phyloP scores from a whole-genome alignment of 192 early-diverging fungal genomes.

The Gigaspora rosea region DNA sequence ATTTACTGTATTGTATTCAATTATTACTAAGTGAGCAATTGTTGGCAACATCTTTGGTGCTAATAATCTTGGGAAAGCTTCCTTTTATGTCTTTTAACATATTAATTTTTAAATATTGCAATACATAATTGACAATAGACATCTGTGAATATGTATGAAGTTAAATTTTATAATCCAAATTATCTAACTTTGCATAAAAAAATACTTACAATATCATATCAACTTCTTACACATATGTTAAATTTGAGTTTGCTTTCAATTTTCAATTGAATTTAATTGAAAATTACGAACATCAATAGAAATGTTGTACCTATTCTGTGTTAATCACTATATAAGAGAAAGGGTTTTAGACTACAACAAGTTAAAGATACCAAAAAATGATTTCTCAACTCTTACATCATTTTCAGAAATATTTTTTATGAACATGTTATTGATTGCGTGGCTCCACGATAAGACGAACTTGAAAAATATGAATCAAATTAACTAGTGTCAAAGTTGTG shows the following conservation, averaged over 20 bases:
- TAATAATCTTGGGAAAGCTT: slow-evolving; percentile 13
- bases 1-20: slow-evolving; percentile 9
- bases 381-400: slow-evolving; percentile 20
- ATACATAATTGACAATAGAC: slow-evolving; percentile 17
- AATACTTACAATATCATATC: background rate
- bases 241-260: slow-evolving; percentile 12
- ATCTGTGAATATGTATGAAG: slow-evolving; percentile 12
- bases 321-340: slow-evolving; percentile 23
- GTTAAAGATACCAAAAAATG: slow-evolving; percentile 8
- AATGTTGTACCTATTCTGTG: slow-evolving; percentile 11
- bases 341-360: background rate
- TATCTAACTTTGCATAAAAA: slow-evolving; percentile 9
- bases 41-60: background rate
- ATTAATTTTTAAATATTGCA: slow-evolving; percentile 26
- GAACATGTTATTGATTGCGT: background rate
- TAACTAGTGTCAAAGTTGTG: slow-evolving; percentile 14
- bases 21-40: slow-evolving; percentile 7
- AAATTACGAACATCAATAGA: slow-evolving; percentile 25
- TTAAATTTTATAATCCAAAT: slow-evolving; percentile 24
- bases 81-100: slow-evolving; percentile 3
- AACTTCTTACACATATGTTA: slow-evolving; percentile 26
- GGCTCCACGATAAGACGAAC: slow-evolving; percentile 5
- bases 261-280: slow-evolving; percentile 19
- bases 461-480: slow-evolving; percentile 25
- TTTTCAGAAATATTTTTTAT: slow-evolving; percentile 26